Percentiles rank a stretch among this genome's conserved stretches.
phyloP scores from a whole-genome alignment of 805 yeast species.

The Yarrowia sp. region DNA sequence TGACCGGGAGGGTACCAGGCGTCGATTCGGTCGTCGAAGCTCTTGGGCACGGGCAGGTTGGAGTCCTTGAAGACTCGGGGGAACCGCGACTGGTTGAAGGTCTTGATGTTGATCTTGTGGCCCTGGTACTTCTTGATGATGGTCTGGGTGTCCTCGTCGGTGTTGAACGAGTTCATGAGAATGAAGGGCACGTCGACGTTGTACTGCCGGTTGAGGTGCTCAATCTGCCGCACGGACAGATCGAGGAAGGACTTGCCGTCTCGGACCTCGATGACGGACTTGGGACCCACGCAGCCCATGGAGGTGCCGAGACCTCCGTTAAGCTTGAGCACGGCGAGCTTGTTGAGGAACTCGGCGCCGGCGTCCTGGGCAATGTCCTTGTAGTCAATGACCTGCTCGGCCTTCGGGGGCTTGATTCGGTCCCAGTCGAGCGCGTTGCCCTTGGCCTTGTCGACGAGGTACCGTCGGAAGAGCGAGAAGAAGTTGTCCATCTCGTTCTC shows the following conservation, averaged over 20 bases:
- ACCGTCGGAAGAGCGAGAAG: slow-evolving; percentile 89
- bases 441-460: slow-evolving; percentile 81
- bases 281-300: slow-evolving; percentile 99
- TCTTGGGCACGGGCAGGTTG: slow-evolving; percentile 88
- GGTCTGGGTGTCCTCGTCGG: slow-evolving; percentile 91
- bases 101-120: slow-evolving; percentile 89
- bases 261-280: slow-evolving; percentile 96
- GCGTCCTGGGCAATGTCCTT: slow-evolving; percentile 46
- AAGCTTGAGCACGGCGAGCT: slow-evolving; percentile 91
- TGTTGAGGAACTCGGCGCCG: slow-evolving; percentile 55
- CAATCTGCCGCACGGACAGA: slow-evolving; percentile 94
- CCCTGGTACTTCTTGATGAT: slow-evolving; percentile 96
- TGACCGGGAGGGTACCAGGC: slow-evolving; percentile 99
- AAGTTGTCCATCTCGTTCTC: slow-evolving; percentile 93
- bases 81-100: slow-evolving; percentile 96
- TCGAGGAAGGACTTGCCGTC: slow-evolving; percentile 97
- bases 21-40: slow-evolving; percentile 68
- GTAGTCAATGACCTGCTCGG: slow-evolving; percentile 87
- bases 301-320: slow-evolving; percentile 99
- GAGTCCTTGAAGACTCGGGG: slow-evolving; percentile 96
- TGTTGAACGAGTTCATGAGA: slow-evolving; percentile 98
- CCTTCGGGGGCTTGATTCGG: slow-evolving; percentile 84
- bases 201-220: slow-evolving; percentile 83
- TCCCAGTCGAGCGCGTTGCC: slow-evolving; percentile 91
- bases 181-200: slow-evolving; percentile 93